Conservation (phyloP, 495 filamentous ascomycete species). For the Cenococcum geophilum region DNA sequence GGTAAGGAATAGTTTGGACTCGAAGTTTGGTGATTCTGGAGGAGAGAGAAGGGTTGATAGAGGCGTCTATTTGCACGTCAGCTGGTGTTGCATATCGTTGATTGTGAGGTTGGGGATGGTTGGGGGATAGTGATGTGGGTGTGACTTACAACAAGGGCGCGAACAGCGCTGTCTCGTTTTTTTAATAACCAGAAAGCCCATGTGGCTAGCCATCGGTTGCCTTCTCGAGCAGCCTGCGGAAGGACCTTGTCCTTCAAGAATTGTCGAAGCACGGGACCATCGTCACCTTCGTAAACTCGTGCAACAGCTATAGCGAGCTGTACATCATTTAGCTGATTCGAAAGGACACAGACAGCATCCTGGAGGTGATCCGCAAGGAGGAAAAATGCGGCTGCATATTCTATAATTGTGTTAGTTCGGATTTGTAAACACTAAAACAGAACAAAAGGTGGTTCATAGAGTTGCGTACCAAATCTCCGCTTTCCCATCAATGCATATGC, state of each 20-base stretch:
- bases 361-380: constrained; percentile 78
- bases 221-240: constrained; percentile 66
- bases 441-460: not conserved
- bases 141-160: constrained; percentile 60
- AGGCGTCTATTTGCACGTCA: constrained; percentile 52
- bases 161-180: constrained; percentile 75
- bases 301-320: constrained; percentile 89
- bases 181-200: constrained; percentile 97
- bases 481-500: constrained; percentile 94
- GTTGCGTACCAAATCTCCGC: constrained; percentile 66
- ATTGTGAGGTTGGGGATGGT: not conserved
- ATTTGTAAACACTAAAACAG: constrained; percentile 10
- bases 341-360: constrained; percentile 78
- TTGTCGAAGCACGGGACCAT: constrained; percentile 63
- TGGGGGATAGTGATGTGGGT: not conserved
- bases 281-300: constrained; percentile 82
- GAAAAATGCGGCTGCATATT: constrained; percentile 96
- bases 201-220: constrained; percentile 88
- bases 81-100: not conserved
- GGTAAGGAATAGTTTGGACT: constrained; percentile 72
- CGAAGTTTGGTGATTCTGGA: constrained; percentile 53
- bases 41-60: constrained; percentile 64
- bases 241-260: constrained; percentile 77
- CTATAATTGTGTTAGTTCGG: constrained; percentile 40
- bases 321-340: constrained; percentile 76